Evolutionary conservation across 176 grass and related monocot species (phyloP).

Genomic region (Hyparrhenia diplandra): DNA sequence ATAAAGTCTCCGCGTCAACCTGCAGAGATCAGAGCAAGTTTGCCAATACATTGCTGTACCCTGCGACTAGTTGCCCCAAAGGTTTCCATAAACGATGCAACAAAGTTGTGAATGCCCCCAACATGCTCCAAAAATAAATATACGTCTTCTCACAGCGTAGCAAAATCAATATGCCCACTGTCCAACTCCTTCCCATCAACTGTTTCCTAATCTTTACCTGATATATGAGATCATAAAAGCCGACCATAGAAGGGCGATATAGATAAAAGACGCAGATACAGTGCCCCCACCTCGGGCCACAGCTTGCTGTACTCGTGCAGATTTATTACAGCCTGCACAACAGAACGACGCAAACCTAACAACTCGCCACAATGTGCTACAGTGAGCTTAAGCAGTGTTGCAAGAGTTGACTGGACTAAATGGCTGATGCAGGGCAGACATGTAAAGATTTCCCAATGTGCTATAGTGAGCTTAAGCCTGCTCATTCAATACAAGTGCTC

Average conservation of each 20-base stretch:
- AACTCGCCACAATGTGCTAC: not conserved
- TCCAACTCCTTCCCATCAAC: constrained; percentile 18
- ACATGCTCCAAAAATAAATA: no score
- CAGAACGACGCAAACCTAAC: not conserved
- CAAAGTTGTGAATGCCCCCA: not conserved
- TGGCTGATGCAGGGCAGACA: not conserved
- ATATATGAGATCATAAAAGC: not conserved
- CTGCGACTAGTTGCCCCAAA: not conserved
- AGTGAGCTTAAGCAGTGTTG: not conserved
- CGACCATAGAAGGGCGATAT: not conserved
- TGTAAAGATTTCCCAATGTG: not conserved
- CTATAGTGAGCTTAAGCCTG: not conserved
- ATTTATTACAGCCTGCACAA: not conserved
- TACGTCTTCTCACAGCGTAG: not conserved
- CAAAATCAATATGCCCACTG: constrained; percentile 14
- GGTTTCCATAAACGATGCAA: constrained; percentile 22
- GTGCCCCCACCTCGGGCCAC: not conserved
- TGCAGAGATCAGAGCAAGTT: constrained; percentile 10
- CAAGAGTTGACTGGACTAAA: not conserved
- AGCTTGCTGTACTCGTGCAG: not conserved
- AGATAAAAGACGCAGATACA: not conserved
- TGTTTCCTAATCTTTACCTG: not conserved
- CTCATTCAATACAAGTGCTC: constrained; percentile 26
- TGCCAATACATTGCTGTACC: constrained; percentile 7
- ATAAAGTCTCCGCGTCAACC: not conserved